These are phyloP conservation scores for Fusarium papillatum DNA, from an alignment of 2,329 filamentous ascomycete genomes.

Conservation along the genomic window DNA sequence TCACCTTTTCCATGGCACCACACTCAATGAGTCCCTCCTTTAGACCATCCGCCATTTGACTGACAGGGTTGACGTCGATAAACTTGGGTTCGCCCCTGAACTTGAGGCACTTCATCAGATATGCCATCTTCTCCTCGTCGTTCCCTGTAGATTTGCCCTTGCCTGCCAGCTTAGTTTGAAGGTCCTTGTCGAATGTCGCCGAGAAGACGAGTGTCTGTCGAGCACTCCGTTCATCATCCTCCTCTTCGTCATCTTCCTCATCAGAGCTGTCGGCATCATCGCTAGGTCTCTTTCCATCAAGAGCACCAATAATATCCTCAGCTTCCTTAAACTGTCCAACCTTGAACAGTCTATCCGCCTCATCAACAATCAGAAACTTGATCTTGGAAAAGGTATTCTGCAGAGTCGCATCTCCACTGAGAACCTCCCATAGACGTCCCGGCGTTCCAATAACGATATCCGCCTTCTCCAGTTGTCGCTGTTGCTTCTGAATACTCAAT, in stretches of 20 bases:
- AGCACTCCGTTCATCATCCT: conserved; percentile 50
- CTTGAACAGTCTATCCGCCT: conserved; percentile 92
- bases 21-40: conserved; percentile 95
- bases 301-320: conserved; percentile 84
- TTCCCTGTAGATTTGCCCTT: conserved; percentile 72
- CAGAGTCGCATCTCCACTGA: conserved; percentile 80
- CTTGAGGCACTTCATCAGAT: conserved; percentile 89
- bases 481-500: conserved; percentile 94
- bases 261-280: conserved; percentile 66
- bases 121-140: conserved; percentile 89
- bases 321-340: conserved; percentile 97
- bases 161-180: conserved; percentile 91
- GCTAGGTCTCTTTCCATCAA: conserved; percentile 80
- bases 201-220: conserved; percentile 97
- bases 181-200: conserved; percentile 91
- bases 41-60: conserved; percentile 88
- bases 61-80: conserved; percentile 90
- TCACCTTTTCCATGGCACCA: conserved; percentile 90
- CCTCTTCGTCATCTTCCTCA: conserved; percentile 61
- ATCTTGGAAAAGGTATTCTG: conserved; percentile 80
- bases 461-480: conserved; percentile 84
- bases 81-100: conserved; percentile 91
- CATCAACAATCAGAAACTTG: conserved; percentile 89
- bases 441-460: conserved; percentile 96
- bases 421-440: conserved; percentile 93